Base-by-base conservation (phyloP, 1,139 yeast genomes). In the Candida anutae region DNA sequence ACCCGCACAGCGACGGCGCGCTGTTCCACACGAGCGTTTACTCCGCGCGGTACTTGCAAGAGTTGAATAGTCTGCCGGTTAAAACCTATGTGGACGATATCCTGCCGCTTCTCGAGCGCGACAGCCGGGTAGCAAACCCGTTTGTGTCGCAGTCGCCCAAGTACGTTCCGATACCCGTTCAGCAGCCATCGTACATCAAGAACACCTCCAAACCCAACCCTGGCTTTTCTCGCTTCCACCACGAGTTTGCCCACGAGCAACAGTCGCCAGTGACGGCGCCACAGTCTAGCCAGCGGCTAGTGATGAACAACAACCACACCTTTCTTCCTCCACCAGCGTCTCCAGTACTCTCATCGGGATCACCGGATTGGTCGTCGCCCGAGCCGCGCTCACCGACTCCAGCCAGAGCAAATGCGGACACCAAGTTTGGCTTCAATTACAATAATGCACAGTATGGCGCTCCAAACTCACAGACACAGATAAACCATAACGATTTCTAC, bases 21-120 rank as follows among this genome's bases (percentile, higher is more conserved):
- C 35, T 31, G 27, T 32, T 27, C 35, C 42, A 31, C 20, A 30
- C 43, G 14, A 62, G 60, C 28, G 47, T 43, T 24, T 68, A 61
- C 26, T 58, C 69, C 1, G 69, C 60, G 3, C 66, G 58, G 33
- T 65, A 65, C 36, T 48, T 69, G 26, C 72, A 68, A 39, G 62
- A 59, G 22, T 43, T 66, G 25, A 39, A 37, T 25, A 28, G 39
- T 13, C 36, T 36, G 17, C 41, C 45, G 2, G 34, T 40, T 18
- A 43, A 35, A 31, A 10, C n/a, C 6, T 64, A 64, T 35, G 67
- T 58, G 6, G 68, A 61, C 35, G 69, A 64, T 37, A 62, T 65
- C 26, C 69, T 50, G 21, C 69, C 64, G 3, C 42, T 63, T 13
- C 44, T 62, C 26, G 46, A 42, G 8, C 35, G 24, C 13, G 20